Base-by-base conservation (phyloP, 345 rosid genomes). In the Populus pruinosa region DNA sequence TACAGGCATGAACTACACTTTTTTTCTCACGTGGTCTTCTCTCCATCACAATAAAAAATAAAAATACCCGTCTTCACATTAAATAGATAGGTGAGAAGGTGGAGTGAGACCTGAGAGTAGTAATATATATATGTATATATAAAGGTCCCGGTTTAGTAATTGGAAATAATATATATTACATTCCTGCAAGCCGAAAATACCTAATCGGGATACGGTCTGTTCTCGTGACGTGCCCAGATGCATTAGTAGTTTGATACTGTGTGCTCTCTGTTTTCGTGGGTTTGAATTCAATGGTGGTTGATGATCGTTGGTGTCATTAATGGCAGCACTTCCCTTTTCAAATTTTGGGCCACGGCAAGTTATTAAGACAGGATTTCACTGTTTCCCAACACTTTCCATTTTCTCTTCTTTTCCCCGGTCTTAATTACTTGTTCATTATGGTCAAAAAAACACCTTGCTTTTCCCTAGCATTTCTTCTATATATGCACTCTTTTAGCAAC, bases 401-500 rank as follows among this genome's bases (percentile, higher is more conserved):
- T 6, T 68, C 6, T 35, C 20, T 68, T 36, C 17, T 47, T 47
- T 80, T 61, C 66, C 62, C 68, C 18, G 67, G 66, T 49, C 81
- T 27, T 74, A 43, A 70, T 39, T 12, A 27, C 61, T 65, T 73
- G 73, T 76, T 67, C 6, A 49, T 33, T 33, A 4, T 33, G 78
- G 88, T 83, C 84, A 82, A 84, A 5, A 47, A 82, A 23, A 73
- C 27, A 62, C 79, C 65, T 77, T 70, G 50, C 73, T 82, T 83
- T 77, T 11, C 71, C 20, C 11, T 0, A n/a, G 5, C 27, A 8
- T 27, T 63, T 43, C 44, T 8, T 20, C 64, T 76, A 74, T 68
- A 62, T 10, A 67, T 78, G 69, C 80, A 41, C 56, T 75, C 71
- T 75, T 49, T 66, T 65, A 33, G 80, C 82, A 77, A 69, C 82